phyloP scores from a whole-genome alignment of 2,329 filamentous ascomycete genomes.

The Botrytis fragariae region DNA sequence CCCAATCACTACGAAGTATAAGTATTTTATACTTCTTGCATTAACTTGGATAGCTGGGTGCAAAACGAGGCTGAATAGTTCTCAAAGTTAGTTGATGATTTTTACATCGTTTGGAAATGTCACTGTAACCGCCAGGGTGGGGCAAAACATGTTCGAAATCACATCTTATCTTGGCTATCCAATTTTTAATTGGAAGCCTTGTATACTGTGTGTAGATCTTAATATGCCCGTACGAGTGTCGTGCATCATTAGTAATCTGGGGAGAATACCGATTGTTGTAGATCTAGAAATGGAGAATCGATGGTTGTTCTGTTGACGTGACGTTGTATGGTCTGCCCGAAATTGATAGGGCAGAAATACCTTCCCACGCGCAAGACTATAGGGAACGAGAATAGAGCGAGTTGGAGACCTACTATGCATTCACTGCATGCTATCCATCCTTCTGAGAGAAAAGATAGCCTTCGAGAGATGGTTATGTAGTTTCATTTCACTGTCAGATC shows the following conservation, averaged over 20 bases:
- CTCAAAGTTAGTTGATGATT: neutral
- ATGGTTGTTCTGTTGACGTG: neutral
- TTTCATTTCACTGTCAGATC: neutral
- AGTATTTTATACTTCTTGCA: neutral
- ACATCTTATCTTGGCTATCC: conserved; percentile 1
- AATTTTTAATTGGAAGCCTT: neutral
- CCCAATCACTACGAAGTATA: neutral
- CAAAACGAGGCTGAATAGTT: neutral
- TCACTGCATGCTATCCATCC: neutral
- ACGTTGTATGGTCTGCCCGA: neutral
- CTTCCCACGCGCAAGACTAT: neutral
- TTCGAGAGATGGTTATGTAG: neutral
- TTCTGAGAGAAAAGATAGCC: too few species aligned
- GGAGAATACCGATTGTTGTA: neutral
- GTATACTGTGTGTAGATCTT: neutral
- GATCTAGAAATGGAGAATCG: neutral
- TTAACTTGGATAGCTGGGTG: neutral
- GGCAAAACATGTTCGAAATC: neutral
- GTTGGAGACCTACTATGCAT: neutral
- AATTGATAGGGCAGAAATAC: too few species aligned
- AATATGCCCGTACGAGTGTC: neutral
- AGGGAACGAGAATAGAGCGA: neutral
- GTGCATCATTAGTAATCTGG: neutral
- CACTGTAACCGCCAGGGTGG: conserved; percentile 6
- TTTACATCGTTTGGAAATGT: neutral